These are phyloP conservation scores for Rosa chinensis DNA, from an alignment of 306 rosid species.

Conservation along the genomic window DNA sequence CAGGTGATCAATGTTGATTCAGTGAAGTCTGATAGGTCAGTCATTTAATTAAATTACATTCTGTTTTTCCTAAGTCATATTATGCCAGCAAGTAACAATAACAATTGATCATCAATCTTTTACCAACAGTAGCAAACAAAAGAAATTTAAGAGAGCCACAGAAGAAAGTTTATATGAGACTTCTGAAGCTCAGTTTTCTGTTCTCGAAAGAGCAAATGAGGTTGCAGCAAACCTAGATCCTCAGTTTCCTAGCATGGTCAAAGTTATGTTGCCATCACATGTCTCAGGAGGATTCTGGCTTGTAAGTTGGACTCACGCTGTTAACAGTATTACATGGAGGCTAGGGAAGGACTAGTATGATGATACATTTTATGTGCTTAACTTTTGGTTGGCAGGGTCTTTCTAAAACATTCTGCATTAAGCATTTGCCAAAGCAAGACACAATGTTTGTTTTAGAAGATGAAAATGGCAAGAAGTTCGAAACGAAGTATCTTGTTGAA, in stretches of 20 bases:
- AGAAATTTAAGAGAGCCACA: conserved; percentile 15
- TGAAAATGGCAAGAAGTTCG: conserved; percentile 28
- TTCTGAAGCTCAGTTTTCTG: conserved; percentile 10
- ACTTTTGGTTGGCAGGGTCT: conserved; percentile 44
- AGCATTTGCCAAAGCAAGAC: conserved; percentile 43
- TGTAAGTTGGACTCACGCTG: conserved; percentile 27
- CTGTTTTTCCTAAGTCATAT: too few species aligned
- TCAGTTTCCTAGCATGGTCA: conserved; percentile 38
- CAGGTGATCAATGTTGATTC: conserved; percentile 16
- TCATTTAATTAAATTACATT: neutral
- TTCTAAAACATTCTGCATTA: conserved; percentile 34
- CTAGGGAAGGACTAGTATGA: too few species aligned
- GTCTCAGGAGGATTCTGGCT: conserved; percentile 54
- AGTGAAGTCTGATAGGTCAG: conserved; percentile 31
- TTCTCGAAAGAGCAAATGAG: conserved; percentile 33
- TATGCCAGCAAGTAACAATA: neutral
- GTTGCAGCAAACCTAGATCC: conserved; percentile 33
- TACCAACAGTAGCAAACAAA: conserved; percentile 20
- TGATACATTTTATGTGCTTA: neutral
- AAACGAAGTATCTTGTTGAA: conserved; percentile 33
- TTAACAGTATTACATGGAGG: neutral
- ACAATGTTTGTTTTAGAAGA: conserved; percentile 44
- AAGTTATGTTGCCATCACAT: conserved; percentile 47
- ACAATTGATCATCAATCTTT: conserved; percentile 8
- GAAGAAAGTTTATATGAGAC: neutral